Conservation (phyloP, 139 green algal genomes). For the Coccomyxa sp. region DNA sequence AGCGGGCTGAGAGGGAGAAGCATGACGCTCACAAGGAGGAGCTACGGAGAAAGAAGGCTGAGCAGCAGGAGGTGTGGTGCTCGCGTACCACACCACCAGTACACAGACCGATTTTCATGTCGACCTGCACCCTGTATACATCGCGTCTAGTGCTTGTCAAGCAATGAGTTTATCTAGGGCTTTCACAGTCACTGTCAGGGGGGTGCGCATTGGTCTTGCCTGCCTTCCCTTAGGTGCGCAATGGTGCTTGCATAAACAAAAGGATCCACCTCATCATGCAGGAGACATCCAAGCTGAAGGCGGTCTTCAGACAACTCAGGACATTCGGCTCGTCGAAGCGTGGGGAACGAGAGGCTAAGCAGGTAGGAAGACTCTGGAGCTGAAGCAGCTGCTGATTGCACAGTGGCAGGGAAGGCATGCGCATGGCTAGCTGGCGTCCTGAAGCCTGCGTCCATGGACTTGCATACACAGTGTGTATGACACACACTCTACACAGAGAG, state of each 20-base stretch:
- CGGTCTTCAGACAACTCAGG: constrained; percentile 29
- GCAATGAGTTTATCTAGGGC: background rate
- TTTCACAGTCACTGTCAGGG: background rate
- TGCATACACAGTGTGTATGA: background rate
- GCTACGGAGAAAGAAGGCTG: constrained; percentile 6
- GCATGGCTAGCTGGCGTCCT: background rate
- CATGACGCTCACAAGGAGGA: constrained; percentile 31
- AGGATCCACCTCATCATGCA: background rate
- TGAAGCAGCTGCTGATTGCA: background rate
- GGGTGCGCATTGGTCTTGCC: background rate
- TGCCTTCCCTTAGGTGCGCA: too few relatives aligned
- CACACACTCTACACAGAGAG: background rate
- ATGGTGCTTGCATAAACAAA: too few relatives aligned
- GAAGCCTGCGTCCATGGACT: background rate
- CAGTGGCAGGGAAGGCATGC: background rate
- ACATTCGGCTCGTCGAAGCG: constrained; percentile 37
- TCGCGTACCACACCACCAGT: background rate
- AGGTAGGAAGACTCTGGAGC: background rate
- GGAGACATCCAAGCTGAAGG: background rate
- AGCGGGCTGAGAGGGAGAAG: constrained; percentile 32
- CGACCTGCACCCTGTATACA: too few relatives aligned
- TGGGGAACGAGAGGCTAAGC: constrained; percentile 18
- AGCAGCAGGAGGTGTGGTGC: constrained; percentile 3
- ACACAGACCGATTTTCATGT: too few relatives aligned
- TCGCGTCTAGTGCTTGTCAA: too few relatives aligned